Base-by-base conservation (phyloP, 2,329 filamentous ascomycete species). In the Emergomyces pasteurianus region DNA sequence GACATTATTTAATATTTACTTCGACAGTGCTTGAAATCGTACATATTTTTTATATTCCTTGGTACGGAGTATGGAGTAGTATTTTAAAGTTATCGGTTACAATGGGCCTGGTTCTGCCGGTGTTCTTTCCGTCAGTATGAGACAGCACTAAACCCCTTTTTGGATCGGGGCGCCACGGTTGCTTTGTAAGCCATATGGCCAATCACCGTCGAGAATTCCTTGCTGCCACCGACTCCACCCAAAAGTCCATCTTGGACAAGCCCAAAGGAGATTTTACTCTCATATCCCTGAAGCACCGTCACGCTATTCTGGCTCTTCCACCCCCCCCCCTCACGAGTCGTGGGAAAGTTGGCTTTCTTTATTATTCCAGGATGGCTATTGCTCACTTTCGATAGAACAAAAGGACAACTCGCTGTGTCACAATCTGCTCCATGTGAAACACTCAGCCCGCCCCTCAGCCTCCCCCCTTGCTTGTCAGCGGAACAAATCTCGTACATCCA, bases 321-420 rank as follows among this genome's bases (percentile, higher is more conserved):
- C 14, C 46, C 10, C 23, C 23, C 14, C 46, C 10, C 23, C 23
- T 49, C 43, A 26, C 46, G 12, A 49, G 23, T 16, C 46, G 12
- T 26, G 21, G 14, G 46, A 23, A 49, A 49, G 46, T 60, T 54
- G 61, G 58, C 40, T 55, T 59, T 62, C 58, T 53, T 43, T 50
- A 34, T 58, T 38, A n/a, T n/a, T 12, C 36, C 9, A 23, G 7
- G n/a, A 58, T 36, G n/a, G 28, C 43, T 18, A 26, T 12, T 31
- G 42, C 43, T 26, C 5, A 26, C 10, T 18, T 23, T 14, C 57
- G 12, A 31, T 31, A 57, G 52, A 57, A n/a, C 42, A 47, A 18
- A 47, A 42, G n/a, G 26, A 52, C 43, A 38, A 50, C 43, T 50
- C 28, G 16, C 31, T 14, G 31, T 40, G 46, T 58, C 26, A 58